phyloP scores from a whole-genome alignment of 73 alveolate genomes.

The Paramecium tetraurelia region DNA sequence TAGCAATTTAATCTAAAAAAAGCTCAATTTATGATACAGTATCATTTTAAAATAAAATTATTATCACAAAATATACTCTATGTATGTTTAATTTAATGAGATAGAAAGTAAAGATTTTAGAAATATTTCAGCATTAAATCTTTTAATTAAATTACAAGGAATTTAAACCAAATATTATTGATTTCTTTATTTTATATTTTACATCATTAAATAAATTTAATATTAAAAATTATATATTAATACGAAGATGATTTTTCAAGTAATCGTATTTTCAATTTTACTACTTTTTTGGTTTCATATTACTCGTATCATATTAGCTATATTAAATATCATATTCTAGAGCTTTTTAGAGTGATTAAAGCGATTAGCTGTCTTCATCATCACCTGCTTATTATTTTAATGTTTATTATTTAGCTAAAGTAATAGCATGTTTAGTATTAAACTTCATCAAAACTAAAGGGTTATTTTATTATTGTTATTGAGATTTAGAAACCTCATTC shows the following conservation, averaged over 20 bases:
- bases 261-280: neutral
- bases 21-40: neutral
- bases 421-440: constrained; percentile 33
- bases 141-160: neutral
- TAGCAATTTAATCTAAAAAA: neutral
- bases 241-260: neutral
- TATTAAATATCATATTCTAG: neutral
- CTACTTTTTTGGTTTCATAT: neutral
- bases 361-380: neutral
- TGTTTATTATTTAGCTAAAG: constrained; percentile 26
- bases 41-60: neutral
- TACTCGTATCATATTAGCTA: neutral
- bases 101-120: no score
- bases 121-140: no score
- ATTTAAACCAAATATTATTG: neutral
- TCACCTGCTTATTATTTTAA: neutral
- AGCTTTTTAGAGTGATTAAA: neutral
- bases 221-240: neutral
- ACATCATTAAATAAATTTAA: neutral
- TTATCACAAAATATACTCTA: neutral
- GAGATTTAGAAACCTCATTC: neutral
- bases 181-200: neutral
- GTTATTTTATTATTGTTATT: neutral
- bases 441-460: constrained; percentile 22
- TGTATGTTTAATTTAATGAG: no score